Evolutionary conservation across 768 basidiomycete species (phyloP), one percentile per base, ranked within the genome.

Genomic region (Phylloporus scabripes): DNA sequence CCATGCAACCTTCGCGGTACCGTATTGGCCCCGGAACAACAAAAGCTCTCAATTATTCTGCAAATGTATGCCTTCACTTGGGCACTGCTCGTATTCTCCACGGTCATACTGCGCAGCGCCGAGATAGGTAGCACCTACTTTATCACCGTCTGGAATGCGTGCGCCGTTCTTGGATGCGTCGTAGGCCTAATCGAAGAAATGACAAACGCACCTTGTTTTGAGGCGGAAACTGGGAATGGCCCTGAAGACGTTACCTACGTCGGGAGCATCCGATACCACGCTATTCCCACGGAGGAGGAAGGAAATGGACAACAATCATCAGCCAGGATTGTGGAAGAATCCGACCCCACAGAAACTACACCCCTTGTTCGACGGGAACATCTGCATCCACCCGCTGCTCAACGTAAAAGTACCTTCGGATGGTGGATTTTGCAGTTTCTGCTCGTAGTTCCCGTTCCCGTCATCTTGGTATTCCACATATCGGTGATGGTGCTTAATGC

Each of bases 401-500:
- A 61, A 34, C 52, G 52, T 26, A 51, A 51, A 39, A 54, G 58
- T 36, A 50, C 56, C 33, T 58, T 66, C 21, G 69, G 72, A 10
- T 75, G 74, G 70, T 87, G 86, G 84, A 74, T 82, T 36, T 52
- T 76, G 34, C 82, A 87, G 59, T 59, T 83, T 34, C 42, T 84
- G 4, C 51, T 83, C 5, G 69, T 76, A 1, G 72, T 85, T 2
- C 77, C 80, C 4, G 42, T 79, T 1, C 78, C 81, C 0, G 70
- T 77, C 2, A 70, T 82, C 11, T 58, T 87, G 34, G 49, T 81
- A 10, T 70, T 70, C 42, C 78, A 87, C 56, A 67, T 82, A 24
- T 63, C 66, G 0, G 54, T 80, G 21, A 53, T 82, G 28, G 17
- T 80, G 14, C 39, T 85, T 4, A 69, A 64, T 20, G 71, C 78